Evolutionary conservation across 208 protist species (phyloP), one percentile per base, ranked within the genome.

Genomic region (Acanthamoeba royreba): DNA sequence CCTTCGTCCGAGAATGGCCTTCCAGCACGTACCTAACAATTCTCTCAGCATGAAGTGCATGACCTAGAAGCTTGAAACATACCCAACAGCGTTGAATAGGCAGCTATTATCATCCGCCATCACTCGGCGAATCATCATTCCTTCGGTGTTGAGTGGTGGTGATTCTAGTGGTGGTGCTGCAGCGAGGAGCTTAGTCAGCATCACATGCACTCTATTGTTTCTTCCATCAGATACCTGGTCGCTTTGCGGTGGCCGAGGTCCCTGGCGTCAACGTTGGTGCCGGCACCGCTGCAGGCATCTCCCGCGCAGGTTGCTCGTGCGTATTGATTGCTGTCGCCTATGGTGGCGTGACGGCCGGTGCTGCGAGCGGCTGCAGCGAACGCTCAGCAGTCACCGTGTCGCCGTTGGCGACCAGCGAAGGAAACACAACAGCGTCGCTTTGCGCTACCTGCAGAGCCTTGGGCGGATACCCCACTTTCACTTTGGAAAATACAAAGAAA

Each of bases 11-110:
- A 22, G 42, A 58, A 35, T 86, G 77, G 2, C 46, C 77, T 45
- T 86, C 77, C 8, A 86, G 28, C 77, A 86, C 77, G 19, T 86
- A 86, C 2, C 77, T 86, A n/a, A n/a, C n/a, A n/a, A n/a, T n/a
- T n/a, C n/a, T n/a, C n/a, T n/a, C n/a, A n/a, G n/a, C n/a, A n/a
- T n/a, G n/a, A n/a, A n/a, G n/a, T n/a, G n/a, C n/a, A n/a, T n/a
- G n/a, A n/a, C n/a, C n/a, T n/a, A n/a, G n/a, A n/a, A n/a, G n/a
- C n/a, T n/a, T n/a, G n/a, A n/a, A 53, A 53, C 77, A 19, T 13
- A 86, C 77, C 77, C 77, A 11, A 86, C 42, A 31, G 77, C 42
- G 77, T 49, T 86, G 77, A 86, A 86, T 7, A 86, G 77, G 77
- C 77, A 86, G 46, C 46, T 86, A 45, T 86, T 86, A 45, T 86